Evolutionary conservation across 352 stramenopile species (phyloP), one percentile per base, ranked within the genome.

Genomic region (Pythium monospermum): DNA sequence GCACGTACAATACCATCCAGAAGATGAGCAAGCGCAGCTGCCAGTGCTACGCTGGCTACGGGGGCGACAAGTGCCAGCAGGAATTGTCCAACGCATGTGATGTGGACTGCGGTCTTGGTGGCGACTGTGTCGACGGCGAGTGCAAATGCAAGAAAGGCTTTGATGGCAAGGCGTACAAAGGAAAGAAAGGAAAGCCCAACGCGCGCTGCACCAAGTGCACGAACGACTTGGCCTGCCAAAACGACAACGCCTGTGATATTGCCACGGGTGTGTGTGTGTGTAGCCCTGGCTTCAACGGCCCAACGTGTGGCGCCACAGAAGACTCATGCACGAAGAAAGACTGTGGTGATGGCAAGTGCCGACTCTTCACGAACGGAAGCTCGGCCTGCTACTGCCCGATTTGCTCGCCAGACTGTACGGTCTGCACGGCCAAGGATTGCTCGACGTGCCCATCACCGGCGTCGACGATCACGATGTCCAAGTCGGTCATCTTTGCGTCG

Each of bases 81-180:
- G 68, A 71, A 6, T 58, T 61, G 8, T 68, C 57, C 23, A 71
- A 53, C n/a, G 58, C 64, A 36, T 83, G 71, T 40, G 71, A 83
- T 33, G 71, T 83, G 8, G 71, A 83, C 60, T 83, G 71, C 37
- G 71, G 71, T 16, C 22, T 63, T 18, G 71, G 71, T 11, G 71
- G 69, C 23, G 66, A 73, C 49, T 83, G 71, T 23, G 67, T 77
- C 1, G 53, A 71, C 23, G 67, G 67, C 13, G 22, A 57, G 26
- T 83, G 71, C 31, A 63, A 66, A 32, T 83, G 71, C 33, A 75
- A 73, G 26, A 64, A 63, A 19, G 69, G 69, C 4, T 83, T 61
- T 32, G 60, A 76, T 19, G 71, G 69, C 41, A 73, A 71, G 38
- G 47, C 54, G 51, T 67, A 70, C 65, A 72, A 77, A 48, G 59